Base-by-base conservation (phyloP, 805 yeast genomes). In the Ogataea methanolica region DNA sequence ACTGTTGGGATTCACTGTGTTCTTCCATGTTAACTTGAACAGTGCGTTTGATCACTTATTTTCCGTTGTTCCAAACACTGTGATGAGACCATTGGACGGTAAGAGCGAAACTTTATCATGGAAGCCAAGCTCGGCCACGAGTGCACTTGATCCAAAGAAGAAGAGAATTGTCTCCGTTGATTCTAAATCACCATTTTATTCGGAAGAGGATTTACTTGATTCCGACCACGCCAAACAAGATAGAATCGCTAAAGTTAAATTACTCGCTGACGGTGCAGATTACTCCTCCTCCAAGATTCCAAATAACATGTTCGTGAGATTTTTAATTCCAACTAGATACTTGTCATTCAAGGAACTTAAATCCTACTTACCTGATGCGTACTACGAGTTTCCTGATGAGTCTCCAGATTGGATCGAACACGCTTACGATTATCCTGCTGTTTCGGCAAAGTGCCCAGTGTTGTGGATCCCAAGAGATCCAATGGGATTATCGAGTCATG, bases 401-500 rank as follows among this genome's bases (percentile, higher is more conserved):
- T 66, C 70, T 2, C 72, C 67, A 5, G 73, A 66, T 15, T 70
- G 62, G 19, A 82, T 79, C 48, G 72, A 76, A 43, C 80, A 78
- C 52, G 94, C 96, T 0, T 92, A 84, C 66, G 80, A 81, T 59
- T 78, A 76, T 60, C 97, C 97, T 2, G 87, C 84, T 6, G 82
- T 84, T 16, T 70, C 79, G 26, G 84, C 84, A 0, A 64, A 72
- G 40, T 77, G 87, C 56, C 96, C 96, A 2, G 72, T 74, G n/a
- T 69, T 92, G 19, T 92, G 99, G 99, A 80, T 92, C 59, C 95
- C 97, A n/a, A 71, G 72, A 48, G 99, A 92, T 64, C 84, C 88
- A 9, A 79, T 81, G 78, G 98, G 98, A 1, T 76, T 88, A 56
- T 85, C 96, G 1, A 67, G 72, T 2, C 62, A 59, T 14, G 81